Percentiles rank a stretch among this genome's conserved stretches.
Conservation (phyloP, 352 stramenopile genomes). For the Pythium vanterpoolii region DNA sequence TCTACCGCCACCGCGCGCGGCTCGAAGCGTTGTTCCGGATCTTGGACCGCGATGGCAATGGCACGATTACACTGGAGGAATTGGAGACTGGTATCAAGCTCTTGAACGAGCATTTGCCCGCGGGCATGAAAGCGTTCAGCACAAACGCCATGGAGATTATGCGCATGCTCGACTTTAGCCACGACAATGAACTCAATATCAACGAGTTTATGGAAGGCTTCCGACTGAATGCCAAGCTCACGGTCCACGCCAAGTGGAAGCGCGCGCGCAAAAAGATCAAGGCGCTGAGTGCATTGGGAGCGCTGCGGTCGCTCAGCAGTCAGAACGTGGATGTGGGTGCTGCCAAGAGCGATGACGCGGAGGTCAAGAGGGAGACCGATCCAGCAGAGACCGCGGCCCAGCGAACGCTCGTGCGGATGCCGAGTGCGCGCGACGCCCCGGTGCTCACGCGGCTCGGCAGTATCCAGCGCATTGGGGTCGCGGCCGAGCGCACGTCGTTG, state of each 20-base stretch:
- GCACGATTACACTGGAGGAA: slow-evolving; percentile 81
- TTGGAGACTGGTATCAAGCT: slow-evolving; percentile 77
- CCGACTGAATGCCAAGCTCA: slow-evolving; percentile 83
- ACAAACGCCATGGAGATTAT: slow-evolving; percentile 76
- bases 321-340: slow-evolving; percentile 7
- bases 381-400: slow-evolving; percentile 10
- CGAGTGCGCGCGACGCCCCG: slow-evolving; percentile 34
- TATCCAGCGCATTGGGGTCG: slow-evolving; percentile 52
- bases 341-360: neutral
- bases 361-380: slow-evolving; percentile 20
- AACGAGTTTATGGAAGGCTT: slow-evolving; percentile 91
- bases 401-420: slow-evolving; percentile 28
- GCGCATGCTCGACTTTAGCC: slow-evolving; percentile 83
- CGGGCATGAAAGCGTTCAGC: slow-evolving; percentile 62
- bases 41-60: slow-evolving; percentile 77
- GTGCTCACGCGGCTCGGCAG: slow-evolving; percentile 62
- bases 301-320: slow-evolving; percentile 38
- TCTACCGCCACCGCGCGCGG: slow-evolving; percentile 78
- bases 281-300: slow-evolving; percentile 73
- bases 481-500: slow-evolving; percentile 10
- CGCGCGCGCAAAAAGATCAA: slow-evolving; percentile 86
- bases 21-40: slow-evolving; percentile 83
- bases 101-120: slow-evolving; percentile 73
- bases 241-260: slow-evolving; percentile 85
- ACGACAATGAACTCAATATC: slow-evolving; percentile 88